Conservation (phyloP, 2,329 filamentous ascomycete genomes). For the Arthroderma sp. region DNA sequence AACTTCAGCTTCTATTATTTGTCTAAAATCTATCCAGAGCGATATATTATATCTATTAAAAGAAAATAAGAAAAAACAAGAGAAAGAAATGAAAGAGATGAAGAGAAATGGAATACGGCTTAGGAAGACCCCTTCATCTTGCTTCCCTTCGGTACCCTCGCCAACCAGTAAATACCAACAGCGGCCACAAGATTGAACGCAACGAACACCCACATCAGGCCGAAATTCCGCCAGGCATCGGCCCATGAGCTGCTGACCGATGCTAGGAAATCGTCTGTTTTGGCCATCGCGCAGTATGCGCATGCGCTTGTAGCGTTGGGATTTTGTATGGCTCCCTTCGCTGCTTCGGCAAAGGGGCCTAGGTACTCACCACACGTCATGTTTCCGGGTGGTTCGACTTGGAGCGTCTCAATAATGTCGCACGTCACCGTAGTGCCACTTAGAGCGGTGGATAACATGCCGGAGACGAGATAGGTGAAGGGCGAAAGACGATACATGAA, state of each 20-base stretch:
- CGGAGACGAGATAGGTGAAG: constrained; percentile 46
- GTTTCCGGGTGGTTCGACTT: constrained; percentile 38
- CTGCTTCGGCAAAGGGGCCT: constrained; percentile 22
- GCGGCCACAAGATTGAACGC: constrained; percentile 49
- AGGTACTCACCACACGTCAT: constrained; percentile 48
- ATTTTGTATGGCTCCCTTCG: constrained; percentile 32
- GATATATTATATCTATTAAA: too few species aligned
- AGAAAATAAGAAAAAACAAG: too few species aligned
- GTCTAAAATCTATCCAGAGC: too few species aligned
- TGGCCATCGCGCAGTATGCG: constrained; percentile 36
- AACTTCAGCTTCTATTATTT: too few species aligned
- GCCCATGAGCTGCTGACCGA: constrained; percentile 29
- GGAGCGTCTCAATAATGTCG: constrained; percentile 20
- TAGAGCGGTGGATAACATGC: constrained; percentile 24
- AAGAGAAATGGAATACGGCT: too few species aligned
- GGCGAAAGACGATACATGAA: constrained; percentile 61
- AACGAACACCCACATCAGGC: constrained; percentile 55
- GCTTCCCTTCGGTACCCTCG: constrained; percentile 37
- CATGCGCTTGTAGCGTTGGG: constrained; percentile 33
- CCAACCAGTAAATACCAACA: constrained; percentile 48
- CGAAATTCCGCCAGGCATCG: constrained; percentile 53
- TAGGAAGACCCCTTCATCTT: constrained; percentile 1
- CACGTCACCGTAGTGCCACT: constrained; percentile 19
- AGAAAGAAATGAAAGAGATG: too few species aligned
- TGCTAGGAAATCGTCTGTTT: constrained; percentile 36